These are phyloP conservation scores for Penicillium mononematosum DNA, from an alignment of 495 filamentous ascomycete genomes.

Conservation along the genomic window DNA sequence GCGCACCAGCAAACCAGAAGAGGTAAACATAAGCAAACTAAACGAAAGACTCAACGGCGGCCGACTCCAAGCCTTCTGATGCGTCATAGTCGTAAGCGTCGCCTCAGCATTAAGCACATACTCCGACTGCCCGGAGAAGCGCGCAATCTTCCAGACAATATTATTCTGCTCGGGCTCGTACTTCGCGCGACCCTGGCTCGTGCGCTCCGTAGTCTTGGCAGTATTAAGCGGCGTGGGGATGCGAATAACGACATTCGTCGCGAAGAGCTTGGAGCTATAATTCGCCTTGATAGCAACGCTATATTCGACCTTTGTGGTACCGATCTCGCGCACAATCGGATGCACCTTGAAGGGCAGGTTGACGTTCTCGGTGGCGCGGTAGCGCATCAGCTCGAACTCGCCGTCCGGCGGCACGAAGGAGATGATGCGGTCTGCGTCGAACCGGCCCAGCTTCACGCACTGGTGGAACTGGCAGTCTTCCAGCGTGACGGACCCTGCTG, in stretches of 20 bases:
- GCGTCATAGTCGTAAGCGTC: constrained; percentile 91
- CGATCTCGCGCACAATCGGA: constrained; percentile 95
- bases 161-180: constrained; percentile 98
- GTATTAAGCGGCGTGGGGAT: constrained; percentile 97
- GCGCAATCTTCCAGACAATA: constrained; percentile 98
- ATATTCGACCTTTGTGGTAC: constrained; percentile 97
- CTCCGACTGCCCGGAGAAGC: constrained; percentile 94
- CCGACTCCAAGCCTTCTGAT: constrained; percentile 96
- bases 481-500: constrained; percentile 90
- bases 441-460: constrained; percentile 96
- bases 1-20: constrained; percentile 82
- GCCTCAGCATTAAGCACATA: constrained; percentile 94
- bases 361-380: constrained; percentile 99
- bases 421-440: constrained; percentile 96
- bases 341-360: constrained; percentile 99
- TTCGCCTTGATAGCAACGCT: constrained; percentile 97
- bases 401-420: constrained; percentile 97
- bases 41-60: constrained; percentile 92
- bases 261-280: constrained; percentile 93
- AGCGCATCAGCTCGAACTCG: constrained; percentile 99
- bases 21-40: constrained; percentile 96
- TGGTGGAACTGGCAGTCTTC: constrained; percentile 99
- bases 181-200: constrained; percentile 93
- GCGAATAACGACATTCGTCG: constrained; percentile 93
- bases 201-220: constrained; percentile 88